Conservation (phyloP, 225 moss, liverwort and hornwort species). For the Polytrichum formosum region DNA sequence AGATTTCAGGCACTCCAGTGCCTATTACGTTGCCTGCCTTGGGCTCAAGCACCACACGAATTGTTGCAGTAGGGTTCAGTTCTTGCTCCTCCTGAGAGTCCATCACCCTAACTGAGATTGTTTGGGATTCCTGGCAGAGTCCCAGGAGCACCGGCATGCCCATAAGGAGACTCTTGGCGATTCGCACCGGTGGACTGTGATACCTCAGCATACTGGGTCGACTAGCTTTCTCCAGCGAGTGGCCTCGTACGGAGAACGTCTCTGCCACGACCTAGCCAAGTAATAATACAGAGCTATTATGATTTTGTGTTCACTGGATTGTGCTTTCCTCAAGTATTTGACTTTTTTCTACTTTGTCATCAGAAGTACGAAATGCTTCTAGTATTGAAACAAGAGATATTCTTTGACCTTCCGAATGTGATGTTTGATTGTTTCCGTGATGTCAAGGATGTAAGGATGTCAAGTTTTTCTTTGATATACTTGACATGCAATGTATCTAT, state of each 20-base stretch:
- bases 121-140: slow-evolving; percentile 63
- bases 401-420: background rate
- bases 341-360: background rate
- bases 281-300: background rate
- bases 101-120: slow-evolving; percentile 47
- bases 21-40: slow-evolving; percentile 33
- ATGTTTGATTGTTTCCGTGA: background rate
- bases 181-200: slow-evolving; percentile 39
- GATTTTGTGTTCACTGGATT: background rate
- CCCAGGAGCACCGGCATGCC: slow-evolving; percentile 65
- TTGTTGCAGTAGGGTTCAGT: slow-evolving; percentile 42
- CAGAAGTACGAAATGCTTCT: background rate
- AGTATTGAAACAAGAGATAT: background rate
- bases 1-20: slow-evolving; percentile 67
- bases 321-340: background rate
- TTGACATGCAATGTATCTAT: background rate
- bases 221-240: slow-evolving; percentile 49
- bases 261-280: slow-evolving; percentile 41
- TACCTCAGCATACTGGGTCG: slow-evolving; percentile 62
- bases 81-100: slow-evolving; percentile 53
- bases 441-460: no score
- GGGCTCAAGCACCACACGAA: slow-evolving; percentile 56
- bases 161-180: slow-evolving; percentile 44
- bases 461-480: no score
- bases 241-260: slow-evolving; percentile 50